Conservation (phyloP, 2,329 filamentous ascomycete species). For the Pseudocercospora fuligena region DNA sequence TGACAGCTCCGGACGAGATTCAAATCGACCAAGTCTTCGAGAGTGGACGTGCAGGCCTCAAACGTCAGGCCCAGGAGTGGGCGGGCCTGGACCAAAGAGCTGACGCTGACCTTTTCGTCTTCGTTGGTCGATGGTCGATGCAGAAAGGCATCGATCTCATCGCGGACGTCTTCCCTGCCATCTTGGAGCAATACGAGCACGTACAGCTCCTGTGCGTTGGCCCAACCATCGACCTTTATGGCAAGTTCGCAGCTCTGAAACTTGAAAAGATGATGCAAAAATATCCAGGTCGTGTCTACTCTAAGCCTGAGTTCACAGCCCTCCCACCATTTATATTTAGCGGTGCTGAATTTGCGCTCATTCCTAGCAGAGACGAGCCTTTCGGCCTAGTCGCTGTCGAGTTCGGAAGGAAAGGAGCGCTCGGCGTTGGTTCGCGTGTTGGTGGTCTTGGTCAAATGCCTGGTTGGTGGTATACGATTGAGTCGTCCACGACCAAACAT, state of each 20-base stretch:
- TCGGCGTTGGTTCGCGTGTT: slow-evolving; percentile 67
- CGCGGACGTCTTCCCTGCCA: slow-evolving; percentile 66
- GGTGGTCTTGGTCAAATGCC: slow-evolving; percentile 70
- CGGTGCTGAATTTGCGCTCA: slow-evolving; percentile 69
- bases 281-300: slow-evolving; percentile 67
- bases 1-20: slow-evolving; percentile 54
- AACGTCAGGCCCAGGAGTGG: slow-evolving; percentile 69
- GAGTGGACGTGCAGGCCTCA: slow-evolving; percentile 55
- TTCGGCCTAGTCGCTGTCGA: slow-evolving; percentile 71
- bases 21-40: slow-evolving; percentile 60
- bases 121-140: slow-evolving; percentile 70
- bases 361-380: slow-evolving; percentile 69
- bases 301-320: slow-evolving; percentile 67
- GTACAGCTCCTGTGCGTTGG: slow-evolving; percentile 66
- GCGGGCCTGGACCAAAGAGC: slow-evolving; percentile 64
- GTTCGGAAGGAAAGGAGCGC: slow-evolving; percentile 68
- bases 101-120: slow-evolving; percentile 67
- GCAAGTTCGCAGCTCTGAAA: slow-evolving; percentile 69
- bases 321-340: slow-evolving; percentile 67
- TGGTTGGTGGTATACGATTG: slow-evolving; percentile 71
- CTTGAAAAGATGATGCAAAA: slow-evolving; percentile 65
- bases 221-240: slow-evolving; percentile 69
- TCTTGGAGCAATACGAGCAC: slow-evolving; percentile 63
- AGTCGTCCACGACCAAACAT: slow-evolving; percentile 66
- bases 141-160: slow-evolving; percentile 71